Conservation (phyloP, 1,139 yeast species). For the Kodamaea sp. region DNA sequence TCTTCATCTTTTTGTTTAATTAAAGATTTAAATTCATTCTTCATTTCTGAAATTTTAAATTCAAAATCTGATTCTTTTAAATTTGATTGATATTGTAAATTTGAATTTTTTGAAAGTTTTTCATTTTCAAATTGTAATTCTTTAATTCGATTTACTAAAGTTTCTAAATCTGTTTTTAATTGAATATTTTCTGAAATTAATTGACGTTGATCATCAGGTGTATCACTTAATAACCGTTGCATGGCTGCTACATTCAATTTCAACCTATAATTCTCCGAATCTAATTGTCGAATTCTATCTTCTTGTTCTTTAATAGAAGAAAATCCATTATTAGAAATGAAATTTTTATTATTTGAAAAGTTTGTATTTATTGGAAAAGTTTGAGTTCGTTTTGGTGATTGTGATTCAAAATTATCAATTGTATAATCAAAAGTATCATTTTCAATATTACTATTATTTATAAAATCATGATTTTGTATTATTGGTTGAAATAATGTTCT, state of each 20-base stretch:
- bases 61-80: constrained; percentile 16
- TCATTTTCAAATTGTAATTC: constrained; percentile 8
- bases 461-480: constrained; percentile 9
- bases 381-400: constrained; percentile 1
- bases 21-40: constrained; percentile 9
- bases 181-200: constrained; percentile 37
- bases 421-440: constrained; percentile 37
- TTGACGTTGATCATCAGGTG: constrained; percentile 42
- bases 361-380: neutral
- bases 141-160: constrained; percentile 17
- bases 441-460: constrained; percentile 9
- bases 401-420: constrained; percentile 20
- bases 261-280: constrained; percentile 60
- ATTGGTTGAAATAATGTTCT: constrained; percentile 14
- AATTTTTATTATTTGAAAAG: constrained; percentile 11
- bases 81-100: constrained; percentile 11
- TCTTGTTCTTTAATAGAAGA: constrained; percentile 52
- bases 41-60: constrained; percentile 6
- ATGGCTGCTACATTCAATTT: constrained; percentile 56
- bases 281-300: constrained; percentile 44
- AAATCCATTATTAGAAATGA: constrained; percentile 26
- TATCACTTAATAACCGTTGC: constrained; percentile 43
- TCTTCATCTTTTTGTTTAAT: constrained; percentile 17
- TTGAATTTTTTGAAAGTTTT: neutral
- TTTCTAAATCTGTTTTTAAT: constrained; percentile 37